Evolutionary conservation across 2,329 filamentous ascomycete genomes (phyloP).

Genomic region (Penicillium fuscoglaucum): DNA sequence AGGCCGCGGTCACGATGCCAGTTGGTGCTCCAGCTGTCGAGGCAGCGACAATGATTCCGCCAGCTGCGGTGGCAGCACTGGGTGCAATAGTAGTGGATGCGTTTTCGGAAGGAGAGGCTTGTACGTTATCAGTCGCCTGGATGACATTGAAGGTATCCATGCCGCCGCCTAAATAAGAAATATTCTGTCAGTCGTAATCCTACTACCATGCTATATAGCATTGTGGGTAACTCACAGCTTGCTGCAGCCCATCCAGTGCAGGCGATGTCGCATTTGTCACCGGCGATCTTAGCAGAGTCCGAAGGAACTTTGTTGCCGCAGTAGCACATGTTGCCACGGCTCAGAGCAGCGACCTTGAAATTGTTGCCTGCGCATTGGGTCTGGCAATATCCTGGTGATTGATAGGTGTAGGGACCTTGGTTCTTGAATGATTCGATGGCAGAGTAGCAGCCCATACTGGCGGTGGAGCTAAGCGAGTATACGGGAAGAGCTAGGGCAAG

Average conservation of each 20-base stretch:
- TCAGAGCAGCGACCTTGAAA: slow-evolving; percentile 23
- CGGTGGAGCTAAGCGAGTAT: background rate
- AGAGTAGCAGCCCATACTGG: slow-evolving; percentile 23
- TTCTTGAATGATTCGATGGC: slow-evolving; percentile 11
- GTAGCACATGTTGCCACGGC: slow-evolving; percentile 21
- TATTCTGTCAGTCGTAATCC: background rate
- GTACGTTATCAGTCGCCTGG: slow-evolving; percentile 6
- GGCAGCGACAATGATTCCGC: slow-evolving; percentile 26
- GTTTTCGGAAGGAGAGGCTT: slow-evolving; percentile 5
- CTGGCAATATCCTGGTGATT: slow-evolving; percentile 19
- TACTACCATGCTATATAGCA: background rate
- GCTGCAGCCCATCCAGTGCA: slow-evolving; percentile 25
- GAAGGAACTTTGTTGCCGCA: slow-evolving; percentile 26
- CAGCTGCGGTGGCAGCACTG: slow-evolving; percentile 18
- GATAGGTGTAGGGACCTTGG: slow-evolving; percentile 8
- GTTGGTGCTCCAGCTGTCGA: slow-evolving; percentile 14
- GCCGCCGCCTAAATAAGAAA: slow-evolving; percentile 19
- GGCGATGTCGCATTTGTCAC: slow-evolving; percentile 20
- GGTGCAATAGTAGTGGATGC: background rate
- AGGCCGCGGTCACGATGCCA: slow-evolving; percentile 25
- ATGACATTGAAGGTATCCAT: slow-evolving; percentile 20
- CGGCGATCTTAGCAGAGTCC: slow-evolving; percentile 15
- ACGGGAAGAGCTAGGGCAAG: slow-evolving; percentile 18
- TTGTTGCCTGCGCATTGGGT: slow-evolving; percentile 13
- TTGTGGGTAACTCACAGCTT: slow-evolving; percentile 21